Base-by-base conservation (phyloP, 495 filamentous ascomycete genomes). In the Talaromyces nanjingensis region DNA sequence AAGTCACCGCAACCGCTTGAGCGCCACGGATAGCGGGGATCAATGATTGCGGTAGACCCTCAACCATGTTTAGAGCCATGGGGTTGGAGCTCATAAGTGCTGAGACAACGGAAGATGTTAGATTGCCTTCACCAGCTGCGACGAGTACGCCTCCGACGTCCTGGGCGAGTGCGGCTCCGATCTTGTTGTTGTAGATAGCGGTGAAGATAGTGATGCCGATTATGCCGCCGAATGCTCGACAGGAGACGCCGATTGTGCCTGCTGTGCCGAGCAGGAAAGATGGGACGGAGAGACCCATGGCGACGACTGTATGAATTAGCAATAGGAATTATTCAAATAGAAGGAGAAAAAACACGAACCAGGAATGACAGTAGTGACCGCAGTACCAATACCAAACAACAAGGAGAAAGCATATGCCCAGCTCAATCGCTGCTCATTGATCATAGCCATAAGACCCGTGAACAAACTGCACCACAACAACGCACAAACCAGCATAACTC, bases 141-240 rank as follows among this genome's bases (percentile, higher is more conserved):
- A 6, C 8, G 31, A 59, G 56, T 3, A 59, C 56, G n/a, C 18
- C 22, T 20, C 56, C 56, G 14, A 59, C 56, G 9, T 34, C 31
- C 4, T 59, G 4, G 4, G 25, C 56, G 4, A 59, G 56, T 18
- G 56, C 22, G 31, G 25, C 56, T 7, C 56, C 56, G 31, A 59
- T 59, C 31, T n/a, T n/a, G n/a, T 59, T 59, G 18, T 59, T 34
- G 22, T 60, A 60, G 18, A 60, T 60, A 12, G 58, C 37, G 29
- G 58, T 60, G 31, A 60, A 60, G 8, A 60, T 60, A 0, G 58
- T 60, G 11, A 60, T 60, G 6, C 58, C 58, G 33, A 60, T 39
- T 9, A 60, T 60, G 16, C 58, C 58, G 18, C 58, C 58, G 3
- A 60, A 42, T 14, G 58, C 58, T 45, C 58, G 29, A 60, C 29